A percentile compares a stretch with the other conserved stretches of the same genome.
These are phyloP conservation scores for Westerdykella aurantiaca DNA, from an alignment of 2,329 filamentous ascomycete species.

Conservation along the genomic window DNA sequence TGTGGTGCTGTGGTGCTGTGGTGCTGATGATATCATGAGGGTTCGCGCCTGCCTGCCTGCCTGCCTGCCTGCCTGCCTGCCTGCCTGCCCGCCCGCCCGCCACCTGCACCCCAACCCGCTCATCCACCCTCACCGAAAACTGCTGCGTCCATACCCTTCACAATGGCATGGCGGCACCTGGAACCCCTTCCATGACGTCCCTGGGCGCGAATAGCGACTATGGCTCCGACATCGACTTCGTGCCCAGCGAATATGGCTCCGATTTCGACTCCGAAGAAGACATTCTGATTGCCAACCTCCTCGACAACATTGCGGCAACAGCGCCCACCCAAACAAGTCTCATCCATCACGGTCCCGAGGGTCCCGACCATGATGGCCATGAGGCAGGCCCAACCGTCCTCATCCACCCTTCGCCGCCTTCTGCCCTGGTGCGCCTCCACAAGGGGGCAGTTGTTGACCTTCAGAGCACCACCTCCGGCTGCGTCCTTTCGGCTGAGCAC, in stretches of 20 bases:
- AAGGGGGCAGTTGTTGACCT: background rate
- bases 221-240: constrained; percentile 55
- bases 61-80: too few relatives aligned
- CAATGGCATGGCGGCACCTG: background rate
- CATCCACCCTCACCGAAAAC: too few relatives aligned
- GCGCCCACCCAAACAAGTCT: constrained; percentile 15
- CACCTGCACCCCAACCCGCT: too few relatives aligned
- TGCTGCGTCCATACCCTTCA: too few relatives aligned
- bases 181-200: background rate
- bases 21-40: too few relatives aligned
- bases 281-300: constrained; percentile 47
- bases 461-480: background rate
- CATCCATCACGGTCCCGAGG: constrained; percentile 18
- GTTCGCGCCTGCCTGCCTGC: too few relatives aligned
- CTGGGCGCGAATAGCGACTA: constrained; percentile 48
- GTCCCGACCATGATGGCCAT: constrained; percentile 11
- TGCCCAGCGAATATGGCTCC: constrained; percentile 58
- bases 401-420: constrained; percentile 3
- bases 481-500: too few relatives aligned
- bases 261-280: constrained; percentile 53
- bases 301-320: constrained; percentile 42
- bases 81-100: too few relatives aligned
- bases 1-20: background rate
- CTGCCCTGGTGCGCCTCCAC: constrained; percentile 1
- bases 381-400: constrained; percentile 13